These are phyloP conservation scores for Arxiozyma telluris DNA, from an alignment of 1,139 yeast species.

Conservation along the genomic window DNA sequence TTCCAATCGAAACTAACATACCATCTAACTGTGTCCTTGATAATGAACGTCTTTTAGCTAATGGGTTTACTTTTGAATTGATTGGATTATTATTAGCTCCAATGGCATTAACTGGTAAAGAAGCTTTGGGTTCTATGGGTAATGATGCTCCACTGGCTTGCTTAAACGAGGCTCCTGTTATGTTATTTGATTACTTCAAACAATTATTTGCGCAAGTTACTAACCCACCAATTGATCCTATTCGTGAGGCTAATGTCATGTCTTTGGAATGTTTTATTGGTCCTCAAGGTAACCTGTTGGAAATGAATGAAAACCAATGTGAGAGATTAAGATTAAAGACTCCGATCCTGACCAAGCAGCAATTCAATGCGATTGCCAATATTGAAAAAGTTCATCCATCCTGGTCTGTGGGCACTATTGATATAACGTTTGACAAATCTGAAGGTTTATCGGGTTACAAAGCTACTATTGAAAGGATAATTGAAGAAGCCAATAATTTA, in stretches of 20 bases:
- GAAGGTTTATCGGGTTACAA: slow-evolving; percentile 85
- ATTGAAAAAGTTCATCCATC: slow-evolving; percentile 70
- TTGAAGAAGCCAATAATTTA: slow-evolving; percentile 68
- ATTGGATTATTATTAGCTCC: slow-evolving; percentile 76
- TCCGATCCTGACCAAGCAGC: slow-evolving; percentile 69
- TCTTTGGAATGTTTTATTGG: slow-evolving; percentile 94
- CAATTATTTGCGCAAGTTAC: slow-evolving; percentile 97
- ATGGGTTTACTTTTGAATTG: slow-evolving; percentile 92
- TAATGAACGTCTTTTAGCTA: slow-evolving; percentile 77
- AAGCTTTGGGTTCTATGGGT: slow-evolving; percentile 97
- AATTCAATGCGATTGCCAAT: slow-evolving; percentile 63
- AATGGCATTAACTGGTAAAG: slow-evolving; percentile 88
- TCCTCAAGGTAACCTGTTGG: slow-evolving; percentile 92
- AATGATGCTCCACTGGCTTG: slow-evolving; percentile 97
- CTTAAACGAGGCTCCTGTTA: slow-evolving; percentile 82
- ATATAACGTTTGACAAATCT: slow-evolving; percentile 76
- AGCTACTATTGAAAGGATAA: slow-evolving; percentile 74
- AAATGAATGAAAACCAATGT: slow-evolving; percentile 88
- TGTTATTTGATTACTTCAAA: slow-evolving; percentile 88
- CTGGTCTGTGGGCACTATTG: slow-evolving; percentile 78
- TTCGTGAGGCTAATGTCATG: slow-evolving; percentile 95
- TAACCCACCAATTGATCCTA: slow-evolving; percentile 97
- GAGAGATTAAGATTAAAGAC: slow-evolving; percentile 74
- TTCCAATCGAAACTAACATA: slow-evolving; percentile 18
- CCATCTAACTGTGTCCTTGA: slow-evolving; percentile 46